Conservation (phyloP, 805 yeast genomes). For the Martiniozyma abietophila region DNA sequence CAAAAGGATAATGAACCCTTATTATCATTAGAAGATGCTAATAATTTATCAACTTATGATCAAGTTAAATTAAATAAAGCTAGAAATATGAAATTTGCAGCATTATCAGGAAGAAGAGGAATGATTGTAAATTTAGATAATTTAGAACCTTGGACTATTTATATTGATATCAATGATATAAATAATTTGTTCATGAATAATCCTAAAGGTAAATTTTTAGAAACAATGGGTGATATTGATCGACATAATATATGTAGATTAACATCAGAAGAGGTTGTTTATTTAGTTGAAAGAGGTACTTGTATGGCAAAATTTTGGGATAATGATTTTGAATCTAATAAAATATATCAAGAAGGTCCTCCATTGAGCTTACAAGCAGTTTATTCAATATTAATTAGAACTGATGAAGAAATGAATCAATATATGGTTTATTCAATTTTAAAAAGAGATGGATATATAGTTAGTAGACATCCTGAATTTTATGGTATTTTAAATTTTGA, state of each 20-base stretch:
- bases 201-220: slow-evolving; percentile 65
- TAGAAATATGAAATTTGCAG: slow-evolving; percentile 62
- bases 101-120: slow-evolving; percentile 45
- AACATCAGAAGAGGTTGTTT: slow-evolving; percentile 59
- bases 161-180: slow-evolving; percentile 10
- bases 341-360: slow-evolving; percentile 22
- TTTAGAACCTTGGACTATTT: slow-evolving; percentile 22
- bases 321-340: slow-evolving; percentile 16
- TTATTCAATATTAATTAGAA: slow-evolving; percentile 41
- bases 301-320: slow-evolving; percentile 22
- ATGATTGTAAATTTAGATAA: slow-evolving; percentile 16
- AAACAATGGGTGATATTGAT: slow-evolving; percentile 59
- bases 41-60: slow-evolving; percentile 22
- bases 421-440: slow-evolving; percentile 65
- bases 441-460: slow-evolving; percentile 71
- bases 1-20: slow-evolving; percentile 76
- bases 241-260: slow-evolving; percentile 38
- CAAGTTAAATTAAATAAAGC: slow-evolving; percentile 36
- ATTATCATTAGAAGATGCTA: slow-evolving; percentile 7
- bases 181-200: slow-evolving; percentile 26
- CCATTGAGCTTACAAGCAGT: slow-evolving; percentile 55
- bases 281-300: slow-evolving; percentile 75
- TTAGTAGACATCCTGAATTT: slow-evolving; percentile 26
- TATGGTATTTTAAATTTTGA: slow-evolving; percentile 1
- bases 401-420: slow-evolving; percentile 33